phyloP scores from a whole-genome alignment of 352 stramenopile species.

The Globisporangium irregulare region DNA sequence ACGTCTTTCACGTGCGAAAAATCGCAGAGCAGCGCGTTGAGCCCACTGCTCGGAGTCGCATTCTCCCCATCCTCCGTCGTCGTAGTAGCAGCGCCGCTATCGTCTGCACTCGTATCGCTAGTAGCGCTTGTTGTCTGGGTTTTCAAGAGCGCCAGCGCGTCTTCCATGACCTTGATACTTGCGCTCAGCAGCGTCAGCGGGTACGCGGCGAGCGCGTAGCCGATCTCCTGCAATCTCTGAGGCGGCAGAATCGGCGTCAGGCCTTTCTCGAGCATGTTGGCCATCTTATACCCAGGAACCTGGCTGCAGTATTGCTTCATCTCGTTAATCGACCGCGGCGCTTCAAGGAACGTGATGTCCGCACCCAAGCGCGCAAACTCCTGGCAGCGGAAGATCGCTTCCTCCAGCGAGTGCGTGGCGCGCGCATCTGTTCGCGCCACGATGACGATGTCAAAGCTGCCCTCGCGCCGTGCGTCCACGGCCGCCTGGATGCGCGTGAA shows the following conservation, averaged over 20 bases:
- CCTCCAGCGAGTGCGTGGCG: constrained; percentile 85
- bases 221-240: constrained; percentile 83
- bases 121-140: constrained; percentile 30
- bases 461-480: constrained; percentile 86
- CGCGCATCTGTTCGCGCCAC: constrained; percentile 93
- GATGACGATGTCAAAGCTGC: constrained; percentile 91
- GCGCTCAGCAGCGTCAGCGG: constrained; percentile 92
- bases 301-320: constrained; percentile 90
- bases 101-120: background rate
- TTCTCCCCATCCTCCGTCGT: constrained; percentile 27
- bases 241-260: constrained; percentile 89
- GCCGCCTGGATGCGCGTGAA: constrained; percentile 84
- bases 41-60: constrained; percentile 33
- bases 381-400: constrained; percentile 90
- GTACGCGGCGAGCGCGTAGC: constrained; percentile 93
- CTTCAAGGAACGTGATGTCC: constrained; percentile 96
- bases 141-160: constrained; percentile 81
- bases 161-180: constrained; percentile 92
- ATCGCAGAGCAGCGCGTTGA: constrained; percentile 30
- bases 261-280: constrained; percentile 87
- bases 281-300: constrained; percentile 90
- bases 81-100: too few relatives aligned
- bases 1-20: constrained; percentile 92
- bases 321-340: constrained; percentile 86
- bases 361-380: constrained; percentile 89